phyloP scores from a whole-genome alignment of 1,284 basidiomycete genomes.

The Dichomitus squalens region DNA sequence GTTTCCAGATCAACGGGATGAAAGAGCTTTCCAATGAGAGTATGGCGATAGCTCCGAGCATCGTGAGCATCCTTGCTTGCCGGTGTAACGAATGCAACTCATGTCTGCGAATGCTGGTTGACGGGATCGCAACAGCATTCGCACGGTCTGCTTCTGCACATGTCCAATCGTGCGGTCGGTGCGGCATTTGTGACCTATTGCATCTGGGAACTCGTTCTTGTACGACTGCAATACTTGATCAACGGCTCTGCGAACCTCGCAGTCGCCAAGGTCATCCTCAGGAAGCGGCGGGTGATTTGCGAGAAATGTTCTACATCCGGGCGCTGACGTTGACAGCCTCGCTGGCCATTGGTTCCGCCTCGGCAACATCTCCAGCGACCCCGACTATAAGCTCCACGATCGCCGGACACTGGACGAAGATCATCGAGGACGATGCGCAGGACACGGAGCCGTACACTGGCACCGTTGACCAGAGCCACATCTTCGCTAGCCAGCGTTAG shows the following conservation, averaged over 20 bases:
- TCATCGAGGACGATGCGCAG: slow-evolving; percentile 57
- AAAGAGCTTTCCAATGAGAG: no score
- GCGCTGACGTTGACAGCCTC: not conserved
- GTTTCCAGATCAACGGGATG: no score
- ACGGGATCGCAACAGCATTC: no score
- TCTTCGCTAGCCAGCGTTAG: slow-evolving; percentile 40
- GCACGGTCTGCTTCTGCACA: no score
- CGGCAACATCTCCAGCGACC: slow-evolving; percentile 48
- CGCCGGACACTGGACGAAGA: slow-evolving; percentile 47
- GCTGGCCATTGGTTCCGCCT: slow-evolving; percentile 43
- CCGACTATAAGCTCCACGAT: slow-evolving; percentile 40
- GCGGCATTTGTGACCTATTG: no score
- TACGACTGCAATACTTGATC: no score
- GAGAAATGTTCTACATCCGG: not conserved
- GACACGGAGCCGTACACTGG: slow-evolving; percentile 42
- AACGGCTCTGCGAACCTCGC: slow-evolving; percentile 44
- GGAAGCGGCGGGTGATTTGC: slow-evolving; percentile 34
- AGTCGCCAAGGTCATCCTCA: slow-evolving; percentile 34
- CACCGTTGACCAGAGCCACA: slow-evolving; percentile 42
- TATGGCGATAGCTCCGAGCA: no score
- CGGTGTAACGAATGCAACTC: no score
- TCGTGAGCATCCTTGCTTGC: no score
- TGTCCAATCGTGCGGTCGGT: no score
- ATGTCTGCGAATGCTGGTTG: no score
- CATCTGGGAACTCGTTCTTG: no score